Base-by-base conservation (phyloP, 805 yeast genomes). In the Hanseniaspora osmophila region DNA sequence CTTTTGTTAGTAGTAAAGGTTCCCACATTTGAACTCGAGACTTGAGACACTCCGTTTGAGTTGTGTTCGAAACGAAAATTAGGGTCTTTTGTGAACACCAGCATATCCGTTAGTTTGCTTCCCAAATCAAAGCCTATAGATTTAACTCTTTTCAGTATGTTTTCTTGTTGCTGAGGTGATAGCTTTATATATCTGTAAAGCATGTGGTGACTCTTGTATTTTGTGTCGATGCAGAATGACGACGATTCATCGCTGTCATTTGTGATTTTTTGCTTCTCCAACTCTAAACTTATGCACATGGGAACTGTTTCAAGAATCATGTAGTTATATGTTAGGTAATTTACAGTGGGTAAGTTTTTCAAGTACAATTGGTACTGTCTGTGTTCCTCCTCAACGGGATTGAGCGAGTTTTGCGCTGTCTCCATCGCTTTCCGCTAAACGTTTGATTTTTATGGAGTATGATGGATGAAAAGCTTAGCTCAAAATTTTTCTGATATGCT, bases 241-340 rank as follows among this genome's bases (percentile, higher is more conserved):
- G 5, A n/a, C 6, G 13, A 11, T 32, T 32, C 15, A 6, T 9
- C 35, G 5, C 10, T 6, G 10, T 6, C 13, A 12, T 33, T 19
- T 40, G 30, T 29, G 9, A 19, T 30, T 45, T 52, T 13, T 46
- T 47, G 30, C 29, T 33, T 12, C 45, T 38, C 42, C 37, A 37
- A 27, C 12, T 82, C 73, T 5, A 85, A 78, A 33, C 83, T 64
- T 40, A 80, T 70, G 0, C 87, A 75, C 40, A 79, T 60, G 3
- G 95, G 94, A 1, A 86, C 78, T 33, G 84, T 65, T 60, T 87
- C 95, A 55, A 79, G 81, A 29, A 88, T 61, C 16, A 87, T 71
- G 52, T 77, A 71, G 42, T 80, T 82, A 46, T 83, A 63, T 40
- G 78, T 71, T 2, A 71, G 57, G 10, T 73, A 59, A 53, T 73